Base-by-base conservation (phyloP, 257 asterid species). In the Craterostigma plantagineum region DNA sequence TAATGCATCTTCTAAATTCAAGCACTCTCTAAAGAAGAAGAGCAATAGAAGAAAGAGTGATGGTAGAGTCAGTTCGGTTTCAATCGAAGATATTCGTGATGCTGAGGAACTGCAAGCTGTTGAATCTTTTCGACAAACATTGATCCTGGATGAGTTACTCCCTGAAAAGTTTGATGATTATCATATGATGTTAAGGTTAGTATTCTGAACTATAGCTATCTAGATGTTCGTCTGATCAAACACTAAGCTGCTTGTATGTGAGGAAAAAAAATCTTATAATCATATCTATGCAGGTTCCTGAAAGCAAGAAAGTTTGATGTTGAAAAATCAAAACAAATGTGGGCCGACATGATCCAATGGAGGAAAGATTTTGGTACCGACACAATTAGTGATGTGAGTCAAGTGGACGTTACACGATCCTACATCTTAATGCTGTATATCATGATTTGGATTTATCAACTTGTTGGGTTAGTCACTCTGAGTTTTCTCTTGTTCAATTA, bases 311-410 rank as follows among this genome's bases (percentile, higher is more conserved):
- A 63, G 57, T 82, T 82, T 53, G 98, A 90, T 52, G 54, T 76
- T 11, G 90, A 83, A 52, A 90, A 70, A 56, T 71, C 98, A 7
- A 90, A 79, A 67, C 80, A 55, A 43, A 90, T 83, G 96, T 90
- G 96, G 99, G 81, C 94, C 54, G 95, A 90, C 59, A 90, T 90
- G 99, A 61, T 90, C 54, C 91, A 77, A 38, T 90, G 99, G 99
- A 73, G 99, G 83, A 79, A 56, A 61, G 96, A 83, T 11, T 90
- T 90, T 57, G 91, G 92, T 18, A 69, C 92, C 18, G 95, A 90
- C 70, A 71, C 84, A 11, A 62, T 90, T 38, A 23, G 37, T 15
- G 81, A 79, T 90, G 99, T 79, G 66, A 51, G 14, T 52, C 3
- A 14, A 10, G 11, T 8, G 40, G 17, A 10, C 17, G 4, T 15